phyloP scores from a whole-genome alignment of 208 protist species.

The Novymonas esmeraldas region DNA sequence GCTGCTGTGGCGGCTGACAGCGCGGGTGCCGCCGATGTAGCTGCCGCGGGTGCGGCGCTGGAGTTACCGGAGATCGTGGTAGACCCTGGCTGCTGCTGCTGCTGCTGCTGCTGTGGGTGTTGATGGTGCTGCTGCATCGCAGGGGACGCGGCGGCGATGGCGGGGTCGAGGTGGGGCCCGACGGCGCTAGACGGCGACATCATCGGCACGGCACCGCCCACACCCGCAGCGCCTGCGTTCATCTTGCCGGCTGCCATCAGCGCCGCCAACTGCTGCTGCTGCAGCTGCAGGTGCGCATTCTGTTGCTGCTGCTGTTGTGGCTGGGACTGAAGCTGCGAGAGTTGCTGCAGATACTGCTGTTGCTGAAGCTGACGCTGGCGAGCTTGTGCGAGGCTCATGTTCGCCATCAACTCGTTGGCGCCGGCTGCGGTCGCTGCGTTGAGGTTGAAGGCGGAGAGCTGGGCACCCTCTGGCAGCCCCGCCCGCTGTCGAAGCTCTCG shows the following conservation, averaged over 20 bases:
- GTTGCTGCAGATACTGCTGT: conserved; percentile 22
- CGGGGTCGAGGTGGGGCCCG: conserved; percentile 27
- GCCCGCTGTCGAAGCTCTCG: conserved; percentile 16
- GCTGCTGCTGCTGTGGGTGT: not conserved
- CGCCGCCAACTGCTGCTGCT: conserved; percentile 25
- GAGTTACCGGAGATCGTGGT: conserved; percentile 16
- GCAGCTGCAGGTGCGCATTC: conserved; percentile 11
- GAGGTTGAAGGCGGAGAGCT: conserved; percentile 1
- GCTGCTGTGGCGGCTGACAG: not conserved
- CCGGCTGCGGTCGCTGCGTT: conserved; percentile 7
- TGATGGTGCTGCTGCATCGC: conserved; percentile 5
- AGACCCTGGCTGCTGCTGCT: conserved; percentile 3
- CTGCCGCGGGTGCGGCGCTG: conserved; percentile 7
- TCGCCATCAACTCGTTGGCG: conserved; percentile 3
- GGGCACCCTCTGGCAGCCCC: conserved; percentile 10
- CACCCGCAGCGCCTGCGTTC: not conserved
- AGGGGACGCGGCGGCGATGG: conserved; percentile 24
- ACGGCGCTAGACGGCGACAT: conserved; percentile 20
- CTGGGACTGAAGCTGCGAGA: conserved; percentile 20
- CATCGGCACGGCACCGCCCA: conserved; percentile 2
- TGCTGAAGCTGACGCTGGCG: conserved; percentile 24
- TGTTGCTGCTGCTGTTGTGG: conserved; percentile 24
- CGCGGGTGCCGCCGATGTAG: not conserved
- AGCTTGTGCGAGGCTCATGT: conserved; percentile 2
- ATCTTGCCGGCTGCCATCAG: conserved; percentile 19